These are phyloP conservation scores for Teratosphaeria zuluensis DNA, from an alignment of 2,329 filamentous ascomycete genomes.

Conservation along the genomic window DNA sequence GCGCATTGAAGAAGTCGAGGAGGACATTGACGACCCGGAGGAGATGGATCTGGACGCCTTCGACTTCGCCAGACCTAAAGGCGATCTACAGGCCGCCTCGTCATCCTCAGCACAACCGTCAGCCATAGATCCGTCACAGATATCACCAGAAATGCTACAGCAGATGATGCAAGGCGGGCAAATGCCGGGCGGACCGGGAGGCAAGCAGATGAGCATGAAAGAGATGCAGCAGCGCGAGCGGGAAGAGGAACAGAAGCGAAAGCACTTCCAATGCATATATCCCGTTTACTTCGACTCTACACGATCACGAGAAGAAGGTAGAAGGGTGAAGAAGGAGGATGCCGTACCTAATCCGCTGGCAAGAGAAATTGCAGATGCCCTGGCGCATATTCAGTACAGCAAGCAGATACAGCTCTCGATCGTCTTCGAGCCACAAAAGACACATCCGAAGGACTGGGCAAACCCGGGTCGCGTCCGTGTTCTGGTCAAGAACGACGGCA, in stretches of 20 bases:
- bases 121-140: constrained; percentile 11
- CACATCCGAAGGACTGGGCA: constrained; percentile 93
- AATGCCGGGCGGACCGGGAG: constrained; percentile 12
- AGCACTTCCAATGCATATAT: constrained; percentile 81
- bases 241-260: constrained; percentile 49
- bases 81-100: constrained; percentile 12
- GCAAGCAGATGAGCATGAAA: constrained; percentile 25
- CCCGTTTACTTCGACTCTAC: constrained; percentile 86
- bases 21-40: constrained; percentile 63
- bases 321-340: constrained; percentile 61
- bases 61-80: constrained; percentile 32
- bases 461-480: constrained; percentile 89
- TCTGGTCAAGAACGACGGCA: constrained; percentile 51
- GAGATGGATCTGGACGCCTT: constrained; percentile 71
- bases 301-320: constrained; percentile 65
- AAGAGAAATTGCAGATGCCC: constrained; percentile 80
- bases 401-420: constrained; percentile 46
- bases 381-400: constrained; percentile 47
- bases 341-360: constrained; percentile 82
- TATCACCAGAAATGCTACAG: constrained; percentile 16
- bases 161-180: constrained; percentile 9
- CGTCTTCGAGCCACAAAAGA: constrained; percentile 82
- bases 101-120: constrained; percentile 14
- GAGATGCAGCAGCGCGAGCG: constrained; percentile 26
- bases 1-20: constrained; percentile 81